Base-by-base conservation (phyloP, 106 monocot species). In the Xerophyta viscosa region DNA sequence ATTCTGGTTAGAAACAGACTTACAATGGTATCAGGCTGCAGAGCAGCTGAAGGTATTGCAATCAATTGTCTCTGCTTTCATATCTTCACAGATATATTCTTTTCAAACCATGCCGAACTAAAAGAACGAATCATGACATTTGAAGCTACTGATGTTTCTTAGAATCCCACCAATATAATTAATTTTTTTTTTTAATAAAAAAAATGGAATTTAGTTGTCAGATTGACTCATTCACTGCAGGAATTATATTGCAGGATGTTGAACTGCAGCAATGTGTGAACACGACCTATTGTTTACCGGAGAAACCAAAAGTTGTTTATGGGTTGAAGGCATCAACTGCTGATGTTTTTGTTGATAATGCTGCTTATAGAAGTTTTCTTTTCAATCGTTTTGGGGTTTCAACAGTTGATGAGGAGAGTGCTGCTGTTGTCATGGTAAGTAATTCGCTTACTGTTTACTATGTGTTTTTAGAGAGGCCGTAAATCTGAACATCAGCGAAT, bases 331-430 rank as follows among this genome's bases (percentile, higher is more conserved):
- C 66, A 25, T 67, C 81, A 0, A 75, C 82, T 0, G 82, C 75
- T 26, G 87, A 87, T 43, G 33, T 87, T 22, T 87, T 87, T 46
- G 43, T 81, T 19, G 71, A 82, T 56, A 87, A 87, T 61, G 77
- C 82, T 9, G 77, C 82, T 43, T 82, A 68, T 24, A 64, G 87
- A 3, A 24, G 64, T 25, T 87, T 73, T 48, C 71, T 87, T 4
- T 82, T 73, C 27, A 14, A 66, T 6, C 21, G 74, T 49, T 75
- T 87, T 50, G 67, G 68, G 2, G 87, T 78, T 12, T 82, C 87
- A n/a, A 87, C 87, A 7, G 57, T 78, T 0, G 82, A 87, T 26
- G 74, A 87, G 66, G 87, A 87, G 71, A 82, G 82, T 54, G 62
- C 87, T 29, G 78, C 87, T 24, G 29, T 87, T 21, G 42, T 82